phyloP scores from a whole-genome alignment of 305 asterid species.

The Fraxinus angustifolia region DNA sequence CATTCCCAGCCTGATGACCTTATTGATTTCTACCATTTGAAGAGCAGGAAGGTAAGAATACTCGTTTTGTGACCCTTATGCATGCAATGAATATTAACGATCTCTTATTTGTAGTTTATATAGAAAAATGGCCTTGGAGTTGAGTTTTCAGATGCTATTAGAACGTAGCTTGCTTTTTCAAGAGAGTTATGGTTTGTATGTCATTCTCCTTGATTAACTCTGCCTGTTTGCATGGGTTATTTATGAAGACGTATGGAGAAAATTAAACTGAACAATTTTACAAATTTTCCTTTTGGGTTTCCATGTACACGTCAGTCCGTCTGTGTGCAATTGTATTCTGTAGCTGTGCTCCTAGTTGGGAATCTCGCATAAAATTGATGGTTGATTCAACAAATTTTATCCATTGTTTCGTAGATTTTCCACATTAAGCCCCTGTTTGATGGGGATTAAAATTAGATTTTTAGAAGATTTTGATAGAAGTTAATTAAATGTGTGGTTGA shows the following conservation, averaged over 20 bases:
- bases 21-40: slow-evolving; percentile 53
- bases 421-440: not conserved
- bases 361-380: not conserved
- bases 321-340: not conserved
- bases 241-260: not conserved
- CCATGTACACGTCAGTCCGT: not conserved
- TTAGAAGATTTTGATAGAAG: too few species aligned
- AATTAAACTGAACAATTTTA: not conserved
- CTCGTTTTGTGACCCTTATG: slow-evolving; percentile 4
- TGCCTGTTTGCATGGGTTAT: not conserved
- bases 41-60: slow-evolving; percentile 48
- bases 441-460: too few species aligned
- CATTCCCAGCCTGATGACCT: slow-evolving; percentile 56
- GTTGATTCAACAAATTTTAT: not conserved
- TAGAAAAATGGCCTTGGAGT: not conserved
- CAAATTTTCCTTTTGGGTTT: not conserved
- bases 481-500: too few species aligned
- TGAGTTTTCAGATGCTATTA: not conserved
- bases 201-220: not conserved
- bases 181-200: not conserved
- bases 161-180: not conserved
- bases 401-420: not conserved
- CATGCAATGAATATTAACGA: not conserved
- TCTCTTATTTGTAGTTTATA: not conserved
- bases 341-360: not conserved